A percentile compares a stretch with the other conserved stretches of the same genome.
Conservation (phyloP, 306 rosid species). For the cucumber (Cucumis sativus) region Cucumber_9930_V3 NC_026657.2:31897001-31897500, state of each 20-base stretch:
- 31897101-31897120: slow-evolving; percentile 42
- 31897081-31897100: slow-evolving; percentile 60
- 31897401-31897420: slow-evolving; percentile 79
- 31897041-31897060: slow-evolving; percentile 51
- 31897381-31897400: slow-evolving; percentile 25
- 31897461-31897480: slow-evolving; percentile 43
- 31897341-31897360: slow-evolving; percentile 30
- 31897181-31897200: slow-evolving; percentile 58
- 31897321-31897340: slow-evolving; percentile 22
- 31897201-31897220: slow-evolving; percentile 75
- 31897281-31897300: slow-evolving; percentile 39
- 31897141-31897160: slow-evolving; percentile 94
- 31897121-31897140: slow-evolving; percentile 54
- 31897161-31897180: slow-evolving; percentile 49
- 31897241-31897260: slow-evolving; percentile 50
- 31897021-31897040: slow-evolving; percentile 69
- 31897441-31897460: slow-evolving; percentile 44
- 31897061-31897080: slow-evolving; percentile 62
- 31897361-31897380: slow-evolving; percentile 10
- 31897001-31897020: slow-evolving; percentile 51
- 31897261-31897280: slow-evolving; percentile 24
- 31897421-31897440: slow-evolving; percentile 56
- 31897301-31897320: slow-evolving; percentile 57
- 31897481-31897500: slow-evolving; percentile 32
- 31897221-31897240: slow-evolving; percentile 48